Percentiles rank a stretch among this genome's conserved stretches.
These are phyloP conservation scores for Aspergillus piperis DNA, from an alignment of 2,329 filamentous ascomycete genomes.

Conservation along the genomic window DNA sequence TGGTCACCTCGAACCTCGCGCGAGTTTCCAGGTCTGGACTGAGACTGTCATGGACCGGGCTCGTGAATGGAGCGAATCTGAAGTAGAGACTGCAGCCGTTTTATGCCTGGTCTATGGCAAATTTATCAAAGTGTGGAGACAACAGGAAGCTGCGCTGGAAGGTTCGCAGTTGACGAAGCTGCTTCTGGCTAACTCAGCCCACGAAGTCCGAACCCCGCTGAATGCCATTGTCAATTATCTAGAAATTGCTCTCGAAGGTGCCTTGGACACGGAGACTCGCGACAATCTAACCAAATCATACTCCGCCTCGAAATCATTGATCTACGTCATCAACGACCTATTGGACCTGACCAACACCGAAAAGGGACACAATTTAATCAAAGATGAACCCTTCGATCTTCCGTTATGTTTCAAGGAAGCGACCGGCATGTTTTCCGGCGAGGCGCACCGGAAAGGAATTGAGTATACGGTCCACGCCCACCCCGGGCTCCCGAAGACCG, in stretches of 20 bases:
- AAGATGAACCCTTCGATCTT: conserved; percentile 78
- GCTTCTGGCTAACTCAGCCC: conserved; percentile 82
- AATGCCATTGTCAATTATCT: conserved; percentile 96
- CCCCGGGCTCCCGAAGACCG: conserved; percentile 65
- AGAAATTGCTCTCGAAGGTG: conserved; percentile 83
- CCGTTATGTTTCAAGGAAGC: conserved; percentile 72
- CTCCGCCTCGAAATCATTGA: conserved; percentile 86
- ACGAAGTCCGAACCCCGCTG: conserved; percentile 85
- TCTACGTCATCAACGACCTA: conserved; percentile 92
- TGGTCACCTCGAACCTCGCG: conserved; percentile 74
- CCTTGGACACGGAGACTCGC: conserved; percentile 75
- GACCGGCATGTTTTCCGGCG: conserved; percentile 69
- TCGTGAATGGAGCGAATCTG: conserved; percentile 84
- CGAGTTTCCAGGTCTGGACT: conserved; percentile 78
- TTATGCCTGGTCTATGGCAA: conserved; percentile 84
- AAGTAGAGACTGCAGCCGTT: conserved; percentile 84
- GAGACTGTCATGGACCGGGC: conserved; percentile 81
- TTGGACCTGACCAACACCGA: conserved; percentile 87
- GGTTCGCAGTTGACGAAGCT: conserved; percentile 78
- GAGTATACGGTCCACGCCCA: conserved; percentile 68
- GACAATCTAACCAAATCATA: conserved; percentile 84
- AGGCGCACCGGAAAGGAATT: conserved; percentile 75
- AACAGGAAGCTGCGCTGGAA: conserved; percentile 82
- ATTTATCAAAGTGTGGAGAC: conserved; percentile 91
- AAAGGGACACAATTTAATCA: conserved; percentile 75